These are phyloP conservation scores for Drechslerella dactyloides DNA, from an alignment of 2,329 filamentous ascomycete genomes.

Conservation along the genomic window DNA sequence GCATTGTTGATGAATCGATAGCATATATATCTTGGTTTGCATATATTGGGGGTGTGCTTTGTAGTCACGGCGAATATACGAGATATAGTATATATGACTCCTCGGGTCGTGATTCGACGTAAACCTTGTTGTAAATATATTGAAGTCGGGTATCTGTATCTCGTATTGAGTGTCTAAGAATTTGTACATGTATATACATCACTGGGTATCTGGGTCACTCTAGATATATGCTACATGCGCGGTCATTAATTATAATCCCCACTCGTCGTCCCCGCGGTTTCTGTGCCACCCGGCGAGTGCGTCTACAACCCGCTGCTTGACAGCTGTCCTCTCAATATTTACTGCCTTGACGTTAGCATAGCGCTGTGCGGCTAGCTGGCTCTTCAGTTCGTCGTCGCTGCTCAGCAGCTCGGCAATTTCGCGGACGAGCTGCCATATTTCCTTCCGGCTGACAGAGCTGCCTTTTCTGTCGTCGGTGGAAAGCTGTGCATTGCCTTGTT, in stretches of 20 bases:
- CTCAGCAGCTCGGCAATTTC: conserved; percentile 18
- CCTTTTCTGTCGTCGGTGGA: conserved; percentile 32
- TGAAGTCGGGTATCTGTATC: no score
- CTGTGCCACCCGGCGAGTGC: conserved; percentile 24
- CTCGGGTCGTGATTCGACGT: no score
- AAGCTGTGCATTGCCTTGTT: conserved; percentile 32
- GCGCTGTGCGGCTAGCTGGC: background rate
- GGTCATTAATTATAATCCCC: conserved; percentile 9
- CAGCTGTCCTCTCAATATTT: background rate
- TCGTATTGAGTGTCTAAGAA: no score
- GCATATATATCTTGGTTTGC: no score
- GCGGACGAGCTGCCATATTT: conserved; percentile 15
- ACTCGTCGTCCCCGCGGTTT: conserved; percentile 28
- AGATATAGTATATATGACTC: no score
- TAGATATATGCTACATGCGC: background rate
- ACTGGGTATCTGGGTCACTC: no score
- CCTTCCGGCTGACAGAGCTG: conserved; percentile 30
- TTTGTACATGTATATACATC: background rate
- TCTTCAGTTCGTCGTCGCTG: conserved; percentile 2
- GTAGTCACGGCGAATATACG: no score
- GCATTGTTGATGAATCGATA: no score
- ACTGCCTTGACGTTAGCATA: conserved; percentile 11
- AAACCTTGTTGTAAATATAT: no score
- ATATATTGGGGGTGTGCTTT: no score
- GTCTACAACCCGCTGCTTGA: conserved; percentile 12